Conservation (phyloP, 805 yeast species). For the Yamadazyma phyllophila region DNA sequence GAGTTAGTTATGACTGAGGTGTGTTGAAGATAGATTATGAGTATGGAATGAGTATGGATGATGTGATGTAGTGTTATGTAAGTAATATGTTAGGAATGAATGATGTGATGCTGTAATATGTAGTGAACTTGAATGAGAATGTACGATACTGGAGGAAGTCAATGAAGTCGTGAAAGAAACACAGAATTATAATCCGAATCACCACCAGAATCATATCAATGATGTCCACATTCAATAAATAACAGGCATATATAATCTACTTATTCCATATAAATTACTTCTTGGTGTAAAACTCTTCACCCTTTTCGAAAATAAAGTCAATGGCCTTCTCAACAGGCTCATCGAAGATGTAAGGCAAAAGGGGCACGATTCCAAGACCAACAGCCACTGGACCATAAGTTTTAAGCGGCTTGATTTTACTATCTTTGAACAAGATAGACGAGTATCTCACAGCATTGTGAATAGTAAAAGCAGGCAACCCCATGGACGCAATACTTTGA, state of each 20-base stretch:
- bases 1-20: background rate
- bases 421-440: slow-evolving; percentile 57
- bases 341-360: slow-evolving; percentile 74
- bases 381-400: slow-evolving; percentile 76
- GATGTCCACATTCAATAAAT: background rate
- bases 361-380: slow-evolving; percentile 75
- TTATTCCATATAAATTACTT: background rate
- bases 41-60: no score
- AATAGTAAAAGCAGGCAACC: slow-evolving; percentile 81
- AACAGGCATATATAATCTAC: no score
- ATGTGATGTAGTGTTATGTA: no score
- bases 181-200: no score
- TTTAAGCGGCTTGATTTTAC: slow-evolving; percentile 45
- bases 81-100: no score
- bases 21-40: background rate
- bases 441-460: slow-evolving; percentile 74
- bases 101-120: background rate
- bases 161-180: no score
- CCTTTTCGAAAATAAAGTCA: slow-evolving; percentile 58
- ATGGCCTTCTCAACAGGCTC: slow-evolving; percentile 76
- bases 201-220: no score
- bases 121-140: no score
- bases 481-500: slow-evolving; percentile 83
- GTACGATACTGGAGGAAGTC: no score
- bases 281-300: slow-evolving; percentile 32